Evolutionary conservation across 108 stramenopile species (phyloP), one percentile per base, ranked within the genome.

Genomic region (Skeletonema menzelii): DNA sequence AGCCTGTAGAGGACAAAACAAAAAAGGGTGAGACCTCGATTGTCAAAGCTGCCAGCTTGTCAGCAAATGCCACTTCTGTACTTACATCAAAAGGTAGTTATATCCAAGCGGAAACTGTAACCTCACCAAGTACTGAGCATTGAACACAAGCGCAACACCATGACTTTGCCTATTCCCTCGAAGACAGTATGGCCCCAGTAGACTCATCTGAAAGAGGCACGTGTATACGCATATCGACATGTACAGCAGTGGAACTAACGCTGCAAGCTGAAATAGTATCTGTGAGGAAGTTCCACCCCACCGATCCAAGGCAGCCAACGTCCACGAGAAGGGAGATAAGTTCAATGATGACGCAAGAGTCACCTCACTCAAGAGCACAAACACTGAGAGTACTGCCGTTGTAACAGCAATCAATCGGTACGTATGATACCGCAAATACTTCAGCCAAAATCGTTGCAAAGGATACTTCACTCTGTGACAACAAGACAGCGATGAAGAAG

Each of bases 71-170:
- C 7, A 32, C 17, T 6, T 6, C n/a, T 19, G 19, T 19, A 47
- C 83, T 84, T 44, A 84, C 75, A 85, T 75, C 56, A 84, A 70
- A 15, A 91, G 73, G 68, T 85, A 91, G 49, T 91, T 91, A 66
- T 91, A 91, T 5, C 83, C 82, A 46, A 91, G 66, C 1, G 87
- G 74, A 71, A 88, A 91, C 63, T 91, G 89, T 19, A 90, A 59
- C 42, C 86, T 67, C 14, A 92, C 81, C 63, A 95, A 77, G 65
- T 92, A 95, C 47, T 89, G 86, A 20, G 91, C 91, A 80, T 92
- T 95, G 77, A 92, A 87, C 7, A 92, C 76, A 42, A 92, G 73
- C 31, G 91, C 85, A 24, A 84, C 74, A 5, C 85, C 85, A 66
- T 67, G 70, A 59, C 82, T 83, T 42, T 82, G 78, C 42, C 72